A percentile compares a stretch with the other conserved stretches of the same genome.
These are phyloP conservation scores for Termitomyces sp. DNA, from an alignment of 768 basidiomycete species.

Conservation along the genomic window DNA sequence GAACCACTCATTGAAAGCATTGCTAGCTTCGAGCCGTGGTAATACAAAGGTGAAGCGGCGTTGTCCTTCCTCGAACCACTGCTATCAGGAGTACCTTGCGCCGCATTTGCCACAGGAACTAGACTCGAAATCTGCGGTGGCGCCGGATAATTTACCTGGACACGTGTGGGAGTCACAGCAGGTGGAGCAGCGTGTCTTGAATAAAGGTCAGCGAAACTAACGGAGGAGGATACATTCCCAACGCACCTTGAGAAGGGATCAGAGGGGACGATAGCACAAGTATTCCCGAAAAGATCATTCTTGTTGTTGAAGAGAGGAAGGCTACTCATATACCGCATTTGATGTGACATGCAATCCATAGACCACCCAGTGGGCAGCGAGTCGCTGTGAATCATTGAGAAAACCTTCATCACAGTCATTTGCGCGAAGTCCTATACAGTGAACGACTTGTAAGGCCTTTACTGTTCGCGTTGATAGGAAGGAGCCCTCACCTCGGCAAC, in stretches of 20 bases:
- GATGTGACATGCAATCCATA: constrained; percentile 23
- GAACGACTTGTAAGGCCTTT: background rate
- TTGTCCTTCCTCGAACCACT: background rate
- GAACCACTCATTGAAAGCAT: background rate
- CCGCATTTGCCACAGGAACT: background rate
- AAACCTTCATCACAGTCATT: constrained; percentile 20
- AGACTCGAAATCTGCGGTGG: background rate
- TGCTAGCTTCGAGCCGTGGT: background rate
- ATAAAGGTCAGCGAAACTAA: background rate
- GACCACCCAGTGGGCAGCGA: constrained; percentile 19
- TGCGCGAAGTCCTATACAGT: constrained; percentile 30
- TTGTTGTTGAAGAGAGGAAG: constrained; percentile 18
- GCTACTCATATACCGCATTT: constrained; percentile 17
- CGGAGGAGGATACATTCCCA: background rate
- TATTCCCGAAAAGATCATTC: constrained; percentile 21
- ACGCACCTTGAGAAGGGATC: constrained; percentile 10
- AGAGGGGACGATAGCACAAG: constrained; percentile 15
- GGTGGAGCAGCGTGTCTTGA: constrained; percentile 10
- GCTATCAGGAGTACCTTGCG: background rate
- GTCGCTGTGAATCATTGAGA: constrained; percentile 17
- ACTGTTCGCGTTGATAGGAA: background rate
- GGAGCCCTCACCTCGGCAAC: constrained; percentile 20
- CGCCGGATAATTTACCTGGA: constrained; percentile 2
- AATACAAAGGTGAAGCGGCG: background rate
- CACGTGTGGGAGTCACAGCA: constrained; percentile 1